A percentile compares a stretch with the other conserved stretches of the same genome.
Evolutionary conservation across 2,329 filamentous ascomycete species (phyloP).

Genomic region (Cladophialophora carrionii): DNA sequence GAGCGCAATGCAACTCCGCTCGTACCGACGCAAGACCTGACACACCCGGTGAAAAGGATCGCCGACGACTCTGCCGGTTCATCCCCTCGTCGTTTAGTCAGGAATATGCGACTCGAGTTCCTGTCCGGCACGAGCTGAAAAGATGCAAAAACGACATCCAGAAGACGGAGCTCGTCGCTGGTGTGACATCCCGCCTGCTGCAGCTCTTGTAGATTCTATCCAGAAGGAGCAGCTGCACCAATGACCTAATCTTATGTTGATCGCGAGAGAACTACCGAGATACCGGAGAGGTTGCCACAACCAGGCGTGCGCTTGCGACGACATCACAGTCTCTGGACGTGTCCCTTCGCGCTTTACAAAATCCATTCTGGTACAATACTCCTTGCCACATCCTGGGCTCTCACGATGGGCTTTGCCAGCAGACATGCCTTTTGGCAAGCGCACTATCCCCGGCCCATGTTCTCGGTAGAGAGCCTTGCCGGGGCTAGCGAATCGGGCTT

Average conservation of each 20-base stretch:
- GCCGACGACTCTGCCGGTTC: neutral
- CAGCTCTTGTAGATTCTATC: neutral
- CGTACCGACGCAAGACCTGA: neutral
- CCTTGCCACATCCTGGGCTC: neutral
- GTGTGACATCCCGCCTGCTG: neutral
- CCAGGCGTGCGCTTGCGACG: neutral
- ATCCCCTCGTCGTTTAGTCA: neutral
- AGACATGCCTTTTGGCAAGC: neutral
- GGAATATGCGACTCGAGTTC: neutral
- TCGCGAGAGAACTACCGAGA: neutral
- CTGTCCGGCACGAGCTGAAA: neutral
- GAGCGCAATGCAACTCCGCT: neutral
- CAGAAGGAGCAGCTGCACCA: neutral
- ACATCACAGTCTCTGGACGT: neutral
- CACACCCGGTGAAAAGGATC: neutral
- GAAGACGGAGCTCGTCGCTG: neutral
- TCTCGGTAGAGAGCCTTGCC: constrained; percentile 35
- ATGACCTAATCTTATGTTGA: neutral
- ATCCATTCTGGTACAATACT: neutral
- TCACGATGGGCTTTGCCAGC: neutral
- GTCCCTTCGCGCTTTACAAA: neutral
- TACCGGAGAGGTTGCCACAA: neutral
- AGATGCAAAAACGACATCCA: neutral
- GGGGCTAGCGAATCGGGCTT: neutral
- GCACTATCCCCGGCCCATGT: neutral